Evolutionary conservation across 768 basidiomycete genomes (phyloP).

Genomic region (Artomyces pyxidatus): DNA sequence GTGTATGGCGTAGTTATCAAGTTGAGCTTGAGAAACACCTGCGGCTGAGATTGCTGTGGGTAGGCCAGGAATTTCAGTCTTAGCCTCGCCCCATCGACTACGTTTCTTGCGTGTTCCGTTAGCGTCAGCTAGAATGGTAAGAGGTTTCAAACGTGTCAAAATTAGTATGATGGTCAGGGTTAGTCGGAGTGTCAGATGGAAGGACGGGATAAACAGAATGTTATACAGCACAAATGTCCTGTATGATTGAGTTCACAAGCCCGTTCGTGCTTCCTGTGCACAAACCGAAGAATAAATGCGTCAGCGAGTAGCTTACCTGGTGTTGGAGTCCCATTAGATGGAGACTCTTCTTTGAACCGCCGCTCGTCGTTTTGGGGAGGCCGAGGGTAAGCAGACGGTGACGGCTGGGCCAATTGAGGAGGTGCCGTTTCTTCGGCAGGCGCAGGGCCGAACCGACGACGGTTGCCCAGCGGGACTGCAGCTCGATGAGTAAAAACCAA

Average conservation of each 20-base stretch:
- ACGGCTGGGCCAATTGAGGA: constrained; percentile 81
- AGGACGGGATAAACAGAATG: not conserved
- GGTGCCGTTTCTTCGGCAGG: constrained; percentile 75
- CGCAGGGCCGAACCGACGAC: constrained; percentile 87
- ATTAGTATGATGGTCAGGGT: constrained; percentile 49
- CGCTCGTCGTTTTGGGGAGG: constrained; percentile 42
- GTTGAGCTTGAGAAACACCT: constrained; percentile 90
- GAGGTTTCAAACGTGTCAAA: constrained; percentile 31
- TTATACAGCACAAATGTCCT: constrained; percentile 8
- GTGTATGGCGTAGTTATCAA: constrained; percentile 97
- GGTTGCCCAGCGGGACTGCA: constrained; percentile 70
- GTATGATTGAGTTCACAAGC: constrained; percentile 7
- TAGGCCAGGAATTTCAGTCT: constrained; percentile 83
- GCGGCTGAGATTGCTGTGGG: constrained; percentile 91
- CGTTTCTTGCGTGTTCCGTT: constrained; percentile 91
- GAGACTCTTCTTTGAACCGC: constrained; percentile 54
- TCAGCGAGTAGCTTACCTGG: constrained; percentile 57
- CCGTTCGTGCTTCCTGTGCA: constrained; percentile 14
- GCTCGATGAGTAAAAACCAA: constrained; percentile 4
- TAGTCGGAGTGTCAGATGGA: constrained; percentile 20
- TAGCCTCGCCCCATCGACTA: constrained; percentile 96
- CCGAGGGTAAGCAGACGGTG: constrained; percentile 79
- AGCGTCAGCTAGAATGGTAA: constrained; percentile 52
- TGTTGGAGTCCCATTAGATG: constrained; percentile 40
- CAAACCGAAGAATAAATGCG: constrained; percentile 21